Percentiles rank a stretch among this genome's conserved stretches.
phyloP scores from a whole-genome alignment of 1,284 basidiomycete species.

The Rhizoctonia solani region DNA sequence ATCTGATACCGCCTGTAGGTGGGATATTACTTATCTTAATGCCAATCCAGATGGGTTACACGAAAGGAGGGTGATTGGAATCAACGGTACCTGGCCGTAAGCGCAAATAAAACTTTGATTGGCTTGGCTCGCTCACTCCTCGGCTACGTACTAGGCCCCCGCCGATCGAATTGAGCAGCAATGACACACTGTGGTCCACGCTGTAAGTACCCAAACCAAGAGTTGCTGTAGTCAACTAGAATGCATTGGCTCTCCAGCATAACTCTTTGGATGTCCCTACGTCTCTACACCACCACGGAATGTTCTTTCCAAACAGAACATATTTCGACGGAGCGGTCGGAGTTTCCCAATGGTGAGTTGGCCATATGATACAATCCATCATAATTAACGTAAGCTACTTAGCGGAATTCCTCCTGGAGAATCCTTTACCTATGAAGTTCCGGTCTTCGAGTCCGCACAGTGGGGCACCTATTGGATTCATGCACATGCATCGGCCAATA shows the following conservation, averaged over 20 bases:
- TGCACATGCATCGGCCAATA: conserved; percentile 69
- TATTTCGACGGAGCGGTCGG: conserved; percentile 88
- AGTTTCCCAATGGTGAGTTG: conserved; percentile 76
- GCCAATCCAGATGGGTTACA: conserved; percentile 77
- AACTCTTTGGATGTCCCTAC: conserved; percentile 69
- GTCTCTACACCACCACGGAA: conserved; percentile 86
- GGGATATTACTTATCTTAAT: conserved; percentile 75
- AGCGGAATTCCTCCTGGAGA: conserved; percentile 83
- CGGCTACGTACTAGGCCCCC: conserved; percentile 67
- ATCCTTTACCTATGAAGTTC: conserved; percentile 78
- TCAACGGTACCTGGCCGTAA: conserved; percentile 92
- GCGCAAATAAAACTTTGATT: conserved; percentile 42
- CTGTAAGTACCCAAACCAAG: conserved; percentile 41
- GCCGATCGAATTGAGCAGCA: conserved; percentile 69
- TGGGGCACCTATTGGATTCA: conserved; percentile 92
- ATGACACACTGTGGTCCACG: conserved; percentile 75
- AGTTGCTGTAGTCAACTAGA: not conserved
- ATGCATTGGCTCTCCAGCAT: conserved; percentile 40
- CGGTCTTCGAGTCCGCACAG: conserved; percentile 71
- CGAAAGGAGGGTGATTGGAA: conserved; percentile 76
- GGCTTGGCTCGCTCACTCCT: conserved; percentile 5
- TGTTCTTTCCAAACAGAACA: conserved; percentile 84
- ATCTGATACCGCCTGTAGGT: conserved; percentile 45
- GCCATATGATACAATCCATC: not conserved
- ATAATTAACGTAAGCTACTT: not conserved